Conservation (phyloP, 768 basidiomycete species). For the Pulveroboletus ravenelii region DNA sequence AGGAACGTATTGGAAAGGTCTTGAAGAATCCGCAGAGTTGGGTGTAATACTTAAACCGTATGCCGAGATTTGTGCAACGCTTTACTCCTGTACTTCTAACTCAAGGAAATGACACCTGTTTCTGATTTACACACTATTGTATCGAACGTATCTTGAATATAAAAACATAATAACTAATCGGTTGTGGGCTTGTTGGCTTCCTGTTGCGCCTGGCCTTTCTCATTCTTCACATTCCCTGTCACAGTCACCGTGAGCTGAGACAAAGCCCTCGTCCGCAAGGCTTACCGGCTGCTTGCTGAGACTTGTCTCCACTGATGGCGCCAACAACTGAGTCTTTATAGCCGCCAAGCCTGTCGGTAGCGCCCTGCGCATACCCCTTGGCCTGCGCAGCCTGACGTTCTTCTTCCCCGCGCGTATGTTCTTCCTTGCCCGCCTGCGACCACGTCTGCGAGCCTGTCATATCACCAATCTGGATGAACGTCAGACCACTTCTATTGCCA, state of each 20-base stretch:
- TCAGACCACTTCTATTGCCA: neutral
- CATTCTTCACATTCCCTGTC: slow-evolving; percentile 47
- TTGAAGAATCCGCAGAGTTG: slow-evolving; percentile 63
- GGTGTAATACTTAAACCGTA: slow-evolving; percentile 29
- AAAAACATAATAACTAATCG: neutral
- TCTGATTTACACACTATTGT: neutral
- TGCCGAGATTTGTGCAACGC: no score
- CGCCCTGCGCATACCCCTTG: slow-evolving; percentile 49
- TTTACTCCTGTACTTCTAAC: no score
- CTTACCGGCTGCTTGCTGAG: slow-evolving; percentile 47
- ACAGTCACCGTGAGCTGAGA: neutral
- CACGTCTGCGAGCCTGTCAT: slow-evolving; percentile 39
- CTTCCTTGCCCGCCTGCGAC: slow-evolving; percentile 44
- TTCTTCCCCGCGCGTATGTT: slow-evolving; percentile 45
- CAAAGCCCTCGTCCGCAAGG: neutral
- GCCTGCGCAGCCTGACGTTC: slow-evolving; percentile 45
- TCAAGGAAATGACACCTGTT: no score
- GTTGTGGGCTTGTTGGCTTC: slow-evolving; percentile 40
- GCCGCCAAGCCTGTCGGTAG: slow-evolving; percentile 40
- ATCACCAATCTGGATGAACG: slow-evolving; percentile 36
- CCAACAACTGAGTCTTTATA: slow-evolving; percentile 53
- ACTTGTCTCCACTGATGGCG: slow-evolving; percentile 51
- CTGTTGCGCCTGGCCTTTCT: slow-evolving; percentile 54
- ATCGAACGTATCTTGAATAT: neutral
- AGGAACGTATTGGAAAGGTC: slow-evolving; percentile 58